Percentiles rank a stretch among this genome's conserved stretches.
Conservation (phyloP, 768 basidiomycete genomes). For the Mycena latifolia region DNA sequence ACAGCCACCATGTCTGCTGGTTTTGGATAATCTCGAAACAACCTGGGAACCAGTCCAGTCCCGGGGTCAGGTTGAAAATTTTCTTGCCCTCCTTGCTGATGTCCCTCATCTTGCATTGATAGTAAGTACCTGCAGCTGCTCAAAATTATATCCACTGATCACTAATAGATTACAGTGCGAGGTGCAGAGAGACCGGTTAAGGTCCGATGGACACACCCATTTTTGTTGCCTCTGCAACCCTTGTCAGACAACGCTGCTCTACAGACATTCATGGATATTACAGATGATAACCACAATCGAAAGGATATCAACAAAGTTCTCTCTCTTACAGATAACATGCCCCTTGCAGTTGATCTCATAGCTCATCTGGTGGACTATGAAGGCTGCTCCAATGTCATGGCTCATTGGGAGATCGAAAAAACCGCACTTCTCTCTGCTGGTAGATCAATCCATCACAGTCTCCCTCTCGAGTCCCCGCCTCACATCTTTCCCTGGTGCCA, state of each 20-base stretch:
- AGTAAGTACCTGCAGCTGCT: not conserved
- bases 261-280: not conserved
- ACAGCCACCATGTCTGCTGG: not conserved
- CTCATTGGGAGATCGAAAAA: not conserved
- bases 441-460: not conserved
- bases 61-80: not conserved
- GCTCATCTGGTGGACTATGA: too few relatives aligned
- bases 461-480: not conserved
- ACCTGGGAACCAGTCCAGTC: not conserved
- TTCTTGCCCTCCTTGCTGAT: not conserved
- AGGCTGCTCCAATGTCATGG: not conserved
- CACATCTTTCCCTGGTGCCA: not conserved
- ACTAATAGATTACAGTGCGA: slow-evolving; percentile 2
- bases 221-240: not conserved
- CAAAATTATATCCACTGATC: not conserved
- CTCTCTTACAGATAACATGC: not conserved
- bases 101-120: not conserved
- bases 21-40: not conserved
- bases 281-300: not conserved
- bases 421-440: not conserved
- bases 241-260: not conserved
- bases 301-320: not conserved
- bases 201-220: not conserved
- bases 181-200: not conserved
- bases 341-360: too few relatives aligned